phyloP scores from a whole-genome alignment of 768 basidiomycete species.

The Boletellus ananiceps region DNA sequence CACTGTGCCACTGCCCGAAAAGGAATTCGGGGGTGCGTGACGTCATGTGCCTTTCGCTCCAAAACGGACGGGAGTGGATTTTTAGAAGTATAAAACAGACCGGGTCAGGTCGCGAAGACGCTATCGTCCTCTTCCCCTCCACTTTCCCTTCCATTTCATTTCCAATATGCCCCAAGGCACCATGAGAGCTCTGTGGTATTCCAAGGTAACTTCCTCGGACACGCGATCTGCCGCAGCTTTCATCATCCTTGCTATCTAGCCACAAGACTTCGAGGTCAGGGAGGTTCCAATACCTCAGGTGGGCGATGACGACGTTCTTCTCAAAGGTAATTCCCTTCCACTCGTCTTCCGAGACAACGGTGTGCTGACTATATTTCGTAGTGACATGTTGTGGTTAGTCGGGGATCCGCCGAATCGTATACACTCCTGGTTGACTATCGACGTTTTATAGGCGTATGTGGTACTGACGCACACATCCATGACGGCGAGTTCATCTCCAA shows the following conservation, averaged over 20 bases:
- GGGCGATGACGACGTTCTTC: conserved; percentile 65
- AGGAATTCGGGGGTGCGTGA: conserved; percentile 16
- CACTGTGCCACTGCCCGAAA: conserved; percentile 9
- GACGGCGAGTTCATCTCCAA: conserved; percentile 62
- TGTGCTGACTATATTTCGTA: conserved; percentile 14
- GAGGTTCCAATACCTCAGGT: conserved; percentile 63
- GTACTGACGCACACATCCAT: conserved; percentile 63
- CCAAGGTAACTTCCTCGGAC: conserved; percentile 39
- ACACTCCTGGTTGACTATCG: too few relatives aligned
- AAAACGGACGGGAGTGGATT: conserved; percentile 12
- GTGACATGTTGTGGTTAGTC: conserved; percentile 43
- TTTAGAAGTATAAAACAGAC: conserved; percentile 20
- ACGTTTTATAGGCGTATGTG: conserved; percentile 43
- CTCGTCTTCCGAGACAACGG: background rate
- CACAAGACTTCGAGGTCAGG: conserved; percentile 61
- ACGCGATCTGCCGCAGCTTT: conserved; percentile 2
- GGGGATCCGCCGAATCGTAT: background rate
- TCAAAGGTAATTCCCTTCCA: conserved; percentile 50
- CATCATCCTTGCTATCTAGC: conserved; percentile 37
- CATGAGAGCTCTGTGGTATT: conserved; percentile 77
- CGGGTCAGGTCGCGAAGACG: background rate
- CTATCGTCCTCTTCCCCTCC: conserved; percentile 3
- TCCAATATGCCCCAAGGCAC: conserved; percentile 50
- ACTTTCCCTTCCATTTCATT: background rate
- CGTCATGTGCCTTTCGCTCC: conserved; percentile 19